Base-by-base conservation (phyloP, 768 basidiomycete species). In the Boletus subparvulus region DNA sequence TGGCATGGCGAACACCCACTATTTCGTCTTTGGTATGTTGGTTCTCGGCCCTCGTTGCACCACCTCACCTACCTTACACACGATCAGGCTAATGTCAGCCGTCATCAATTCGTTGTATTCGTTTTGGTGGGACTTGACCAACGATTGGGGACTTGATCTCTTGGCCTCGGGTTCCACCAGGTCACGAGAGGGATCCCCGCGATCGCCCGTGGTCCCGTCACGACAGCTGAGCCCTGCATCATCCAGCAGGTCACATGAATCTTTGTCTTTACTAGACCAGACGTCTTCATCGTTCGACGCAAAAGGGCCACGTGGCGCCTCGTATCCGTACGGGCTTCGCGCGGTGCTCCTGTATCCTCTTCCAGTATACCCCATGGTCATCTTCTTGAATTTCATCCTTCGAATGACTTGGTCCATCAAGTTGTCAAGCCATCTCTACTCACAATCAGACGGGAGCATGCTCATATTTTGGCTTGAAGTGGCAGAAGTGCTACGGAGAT, bases 51-150 rank as follows among this genome's bases (percentile, higher is more conserved):
- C n/a, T 45, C 30, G 26, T 12, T 19, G 28, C 11, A 19, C 33
- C 47, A 46, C 16, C 16, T 47, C 16, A 59, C 30, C 37, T 54
- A 36, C 35, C 45, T 47, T 50, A 63, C 30, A 14, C 59, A 32
- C 42, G 32, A 41, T 21, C 54, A 96, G 94, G 94, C 72, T 98
- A 16, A 72, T 97, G 44, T 83, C 87, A 11, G 94, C 92, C 24
- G 80, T 83, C 36, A 70, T 96, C 65, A 98, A 98, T 73, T 96
- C 95, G 4, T 70, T 90, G 32, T 99, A 93, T 73, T 95, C 94
- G 3, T 98, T 96, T 72, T 99, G 94, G 92, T 99, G 97, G 97
- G 97, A 98, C 73, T 82, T 98, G 42, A 94, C 92, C 47, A 92
- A 96, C 70, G 97, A 99, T 69, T 99, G 96, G 95, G 97, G 97